These are phyloP conservation scores for Phytopythium aichiense DNA, from an alignment of 352 stramenopile genomes.

Conservation along the genomic window DNA sequence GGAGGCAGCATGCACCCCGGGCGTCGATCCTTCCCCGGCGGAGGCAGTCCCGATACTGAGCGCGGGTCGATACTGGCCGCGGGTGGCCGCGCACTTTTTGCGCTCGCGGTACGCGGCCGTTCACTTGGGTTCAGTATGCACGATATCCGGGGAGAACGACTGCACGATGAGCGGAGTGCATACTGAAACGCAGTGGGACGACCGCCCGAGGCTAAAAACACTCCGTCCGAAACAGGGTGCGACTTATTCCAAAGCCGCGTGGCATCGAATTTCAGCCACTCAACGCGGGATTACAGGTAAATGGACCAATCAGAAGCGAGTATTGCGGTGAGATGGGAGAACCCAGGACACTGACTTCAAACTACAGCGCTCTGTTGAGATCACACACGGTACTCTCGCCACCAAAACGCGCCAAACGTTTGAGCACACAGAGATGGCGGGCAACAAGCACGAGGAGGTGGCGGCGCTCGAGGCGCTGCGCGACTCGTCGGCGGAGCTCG, in stretches of 20 bases:
- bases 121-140: too few relatives aligned
- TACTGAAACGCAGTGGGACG: not conserved
- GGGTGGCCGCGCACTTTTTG: too few relatives aligned
- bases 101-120: too few relatives aligned
- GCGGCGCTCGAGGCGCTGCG: constrained; percentile 72
- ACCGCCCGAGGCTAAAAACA: too few relatives aligned
- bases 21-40: too few relatives aligned
- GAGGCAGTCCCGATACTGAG: too few relatives aligned
- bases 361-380: not conserved
- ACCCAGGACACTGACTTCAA: constrained; percentile 4
- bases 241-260: too few relatives aligned
- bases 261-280: not conserved
- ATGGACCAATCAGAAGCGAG: not conserved
- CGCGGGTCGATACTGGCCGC: too few relatives aligned
- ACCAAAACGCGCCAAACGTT: not conserved
- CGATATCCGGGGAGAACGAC: too few relatives aligned
- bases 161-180: too few relatives aligned
- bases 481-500: constrained; percentile 70
- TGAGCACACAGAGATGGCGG: constrained; percentile 16
- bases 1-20: constrained; percentile 21
- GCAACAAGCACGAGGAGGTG: constrained; percentile 72
- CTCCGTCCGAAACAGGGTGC: too few relatives aligned
- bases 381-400: not conserved
- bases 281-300: not conserved
- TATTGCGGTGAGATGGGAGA: not conserved